phyloP scores from a whole-genome alignment of 108 stramenopile genomes.

The Pseudonitzschia multiseries region DNA sequence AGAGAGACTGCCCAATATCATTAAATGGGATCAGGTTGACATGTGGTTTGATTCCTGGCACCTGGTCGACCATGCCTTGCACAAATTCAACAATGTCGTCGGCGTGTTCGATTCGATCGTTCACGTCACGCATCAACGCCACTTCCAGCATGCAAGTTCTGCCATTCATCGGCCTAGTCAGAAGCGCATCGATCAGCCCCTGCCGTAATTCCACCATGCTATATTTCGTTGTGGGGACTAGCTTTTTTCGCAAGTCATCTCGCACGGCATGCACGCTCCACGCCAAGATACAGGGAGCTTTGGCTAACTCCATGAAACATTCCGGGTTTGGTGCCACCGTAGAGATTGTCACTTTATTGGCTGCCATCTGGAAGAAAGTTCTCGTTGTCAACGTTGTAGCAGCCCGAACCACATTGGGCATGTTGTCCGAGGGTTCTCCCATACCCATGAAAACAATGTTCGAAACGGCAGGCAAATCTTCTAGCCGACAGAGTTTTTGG shows the following conservation, averaged over 20 bases:
- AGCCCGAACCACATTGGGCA: constrained; percentile 57
- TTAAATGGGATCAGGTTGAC: constrained; percentile 91
- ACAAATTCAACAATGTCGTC: constrained; percentile 71
- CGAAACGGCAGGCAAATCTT: constrained; percentile 32
- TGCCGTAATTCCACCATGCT: constrained; percentile 69
- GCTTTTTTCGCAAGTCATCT: constrained; percentile 64
- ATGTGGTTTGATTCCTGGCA: constrained; percentile 57
- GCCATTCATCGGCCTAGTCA: constrained; percentile 44
- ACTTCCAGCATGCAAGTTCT: constrained; percentile 79
- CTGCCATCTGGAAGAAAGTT: constrained; percentile 60
- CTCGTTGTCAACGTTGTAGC: constrained; percentile 52
- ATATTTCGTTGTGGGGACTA: constrained; percentile 83
- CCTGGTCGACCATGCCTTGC: constrained; percentile 50
- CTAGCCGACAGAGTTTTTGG: constrained; percentile 51
- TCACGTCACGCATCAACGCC: constrained; percentile 76
- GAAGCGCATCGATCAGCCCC: constrained; percentile 67
- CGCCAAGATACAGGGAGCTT: constrained; percentile 69
- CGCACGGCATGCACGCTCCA: constrained; percentile 85
- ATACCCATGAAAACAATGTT: constrained; percentile 92
- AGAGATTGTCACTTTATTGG: constrained; percentile 71
- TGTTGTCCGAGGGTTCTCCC: constrained; percentile 81
- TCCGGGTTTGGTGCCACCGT: constrained; percentile 81
- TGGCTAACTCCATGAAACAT: constrained; percentile 48
- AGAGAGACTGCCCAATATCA: constrained; percentile 58
- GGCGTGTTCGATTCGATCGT: constrained; percentile 80